A percentile compares a stretch with the other conserved stretches of the same genome.
These are phyloP conservation scores for Hymenoscyphus scutula DNA, from an alignment of 2,329 filamentous ascomycete species.

Conservation along the genomic window DNA sequence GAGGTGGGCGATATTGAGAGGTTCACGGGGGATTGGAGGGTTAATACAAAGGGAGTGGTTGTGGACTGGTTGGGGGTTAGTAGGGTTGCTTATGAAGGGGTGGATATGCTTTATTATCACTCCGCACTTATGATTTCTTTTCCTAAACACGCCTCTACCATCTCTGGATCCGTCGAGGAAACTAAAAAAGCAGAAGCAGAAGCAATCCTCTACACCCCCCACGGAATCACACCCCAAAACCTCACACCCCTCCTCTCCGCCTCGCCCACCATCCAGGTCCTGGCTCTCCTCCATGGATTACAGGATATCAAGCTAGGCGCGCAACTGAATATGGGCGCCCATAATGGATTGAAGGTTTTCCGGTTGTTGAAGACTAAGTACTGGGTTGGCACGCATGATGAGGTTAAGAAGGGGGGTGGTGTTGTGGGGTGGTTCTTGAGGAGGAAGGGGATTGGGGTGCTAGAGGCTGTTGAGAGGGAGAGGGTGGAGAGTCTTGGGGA, in stretches of 20 bases:
- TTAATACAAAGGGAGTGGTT: slow-evolving; percentile 19
- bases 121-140: slow-evolving; percentile 60
- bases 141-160: too few relatives aligned
- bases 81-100: slow-evolving; percentile 51
- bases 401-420: slow-evolving; percentile 58
- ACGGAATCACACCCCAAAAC: slow-evolving; percentile 52
- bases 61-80: slow-evolving; percentile 61
- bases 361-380: slow-evolving; percentile 53
- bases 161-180: too few relatives aligned
- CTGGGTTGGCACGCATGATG: slow-evolving; percentile 66
- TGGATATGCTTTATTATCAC: slow-evolving; percentile 57
- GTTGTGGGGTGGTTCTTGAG: slow-evolving; percentile 52
- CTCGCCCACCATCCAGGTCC: slow-evolving; percentile 46
- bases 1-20: slow-evolving; percentile 43
- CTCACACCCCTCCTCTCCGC: slow-evolving; percentile 45
- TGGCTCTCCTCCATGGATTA: slow-evolving; percentile 63
- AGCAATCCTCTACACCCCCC: slow-evolving; percentile 62
- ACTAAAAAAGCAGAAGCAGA: slow-evolving; percentile 40
- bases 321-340: slow-evolving; percentile 62
- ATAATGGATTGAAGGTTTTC: slow-evolving; percentile 59
- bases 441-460: slow-evolving; percentile 44
- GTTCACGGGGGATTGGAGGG: slow-evolving; percentile 34
- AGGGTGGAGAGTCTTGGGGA: neutral
- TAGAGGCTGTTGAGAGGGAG: slow-evolving; percentile 40
- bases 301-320: slow-evolving; percentile 55